Percentiles rank a stretch among this genome's conserved stretches.
Conservation (phyloP, 176 grass and related monocot genomes). For the Dendrocalamus sinicus region DNA sequence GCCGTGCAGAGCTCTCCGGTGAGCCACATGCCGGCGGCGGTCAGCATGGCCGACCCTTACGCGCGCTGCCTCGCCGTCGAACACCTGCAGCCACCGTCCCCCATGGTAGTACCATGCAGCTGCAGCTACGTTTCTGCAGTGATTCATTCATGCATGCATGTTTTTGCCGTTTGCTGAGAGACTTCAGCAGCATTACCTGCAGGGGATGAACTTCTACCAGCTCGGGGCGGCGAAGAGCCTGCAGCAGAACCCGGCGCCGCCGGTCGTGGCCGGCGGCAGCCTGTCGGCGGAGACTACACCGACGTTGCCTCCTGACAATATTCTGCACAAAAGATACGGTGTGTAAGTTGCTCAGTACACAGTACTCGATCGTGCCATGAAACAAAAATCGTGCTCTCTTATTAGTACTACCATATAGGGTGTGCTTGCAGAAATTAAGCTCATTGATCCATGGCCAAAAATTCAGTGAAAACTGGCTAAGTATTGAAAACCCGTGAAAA, state of each 20-base stretch:
- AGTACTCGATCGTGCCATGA: not conserved
- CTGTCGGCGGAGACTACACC: not conserved
- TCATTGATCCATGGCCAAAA: not conserved
- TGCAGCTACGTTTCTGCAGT: not conserved
- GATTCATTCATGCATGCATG: not conserved
- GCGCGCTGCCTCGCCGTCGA: slow-evolving; percentile 50
- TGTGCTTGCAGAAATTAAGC: not conserved
- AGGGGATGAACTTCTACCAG: slow-evolving; percentile 53
- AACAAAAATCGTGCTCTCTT: not conserved
- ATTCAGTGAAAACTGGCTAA: not conserved
- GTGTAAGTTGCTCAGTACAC: not conserved
- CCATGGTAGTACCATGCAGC: slow-evolving; percentile 1
- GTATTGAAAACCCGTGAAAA: too few species aligned
- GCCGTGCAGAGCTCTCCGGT: slow-evolving; percentile 22
- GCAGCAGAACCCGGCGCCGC: slow-evolving; percentile 40
- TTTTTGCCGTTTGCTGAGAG: slow-evolving; percentile 22
- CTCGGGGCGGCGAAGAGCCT: slow-evolving; percentile 46
- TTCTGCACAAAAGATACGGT: slow-evolving; percentile 53
- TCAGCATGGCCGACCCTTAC: slow-evolving; percentile 41
- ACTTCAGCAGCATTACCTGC: slow-evolving; percentile 49
- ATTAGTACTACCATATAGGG: not conserved
- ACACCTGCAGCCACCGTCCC: slow-evolving; percentile 45
- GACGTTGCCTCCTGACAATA: slow-evolving; percentile 33
- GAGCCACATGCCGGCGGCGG: slow-evolving; percentile 49
- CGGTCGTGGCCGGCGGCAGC: not conserved